A percentile compares a stretch with the other conserved stretches of the same genome.
Conservation (phyloP, 306 rosid species). For the peach (Prunus persica) region DNA sequence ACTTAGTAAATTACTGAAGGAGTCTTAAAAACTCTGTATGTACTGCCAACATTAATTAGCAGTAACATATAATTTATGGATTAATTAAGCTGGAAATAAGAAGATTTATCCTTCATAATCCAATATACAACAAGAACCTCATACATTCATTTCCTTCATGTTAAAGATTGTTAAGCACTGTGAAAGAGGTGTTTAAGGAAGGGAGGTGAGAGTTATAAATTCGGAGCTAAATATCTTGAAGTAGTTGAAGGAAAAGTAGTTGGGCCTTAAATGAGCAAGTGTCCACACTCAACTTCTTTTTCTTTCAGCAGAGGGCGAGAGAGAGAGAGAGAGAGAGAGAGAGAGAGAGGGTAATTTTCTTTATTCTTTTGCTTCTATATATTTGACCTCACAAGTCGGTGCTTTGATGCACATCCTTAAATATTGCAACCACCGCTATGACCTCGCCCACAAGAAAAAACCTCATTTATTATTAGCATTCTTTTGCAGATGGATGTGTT, state of each 20-base stretch:
- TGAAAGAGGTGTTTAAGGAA: background rate
- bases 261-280: constrained; percentile 1
- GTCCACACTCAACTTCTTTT: background rate
- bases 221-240: background rate
- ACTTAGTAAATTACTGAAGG: too few relatives aligned
- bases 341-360: too few relatives aligned
- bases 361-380: background rate
- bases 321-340: background rate
- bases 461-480: background rate
- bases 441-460: background rate
- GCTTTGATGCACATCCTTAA: background rate
- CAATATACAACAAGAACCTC: background rate
- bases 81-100: background rate
- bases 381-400: background rate
- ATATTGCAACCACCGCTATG: constrained; percentile 1
- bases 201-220: background rate
- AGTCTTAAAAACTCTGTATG: too few relatives aligned
- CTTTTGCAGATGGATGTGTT: background rate
- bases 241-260: background rate
- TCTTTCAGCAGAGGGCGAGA: background rate
- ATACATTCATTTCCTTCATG: background rate
- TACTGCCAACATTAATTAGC: background rate
- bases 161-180: background rate
- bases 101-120: too few relatives aligned
- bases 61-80: background rate